Evolutionary conservation across 2,329 filamentous ascomycete species (phyloP).

Genomic region (Aspergillus floridensis): DNA sequence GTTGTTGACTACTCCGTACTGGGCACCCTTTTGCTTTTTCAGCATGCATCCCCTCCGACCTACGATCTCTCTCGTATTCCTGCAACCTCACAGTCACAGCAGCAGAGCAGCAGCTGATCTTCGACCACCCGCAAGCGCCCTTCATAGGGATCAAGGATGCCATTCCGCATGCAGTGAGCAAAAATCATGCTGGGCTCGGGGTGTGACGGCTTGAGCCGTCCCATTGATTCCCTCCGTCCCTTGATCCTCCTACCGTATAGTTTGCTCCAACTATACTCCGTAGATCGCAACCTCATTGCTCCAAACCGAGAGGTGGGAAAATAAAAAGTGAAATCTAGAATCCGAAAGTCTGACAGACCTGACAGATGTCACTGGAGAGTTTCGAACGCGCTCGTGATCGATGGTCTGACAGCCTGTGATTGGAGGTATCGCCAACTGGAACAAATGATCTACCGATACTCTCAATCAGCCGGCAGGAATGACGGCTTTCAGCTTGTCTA

Average conservation of each 20-base stretch:
- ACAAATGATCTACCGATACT: neutral
- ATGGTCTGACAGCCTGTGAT: neutral
- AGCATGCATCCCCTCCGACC: neutral
- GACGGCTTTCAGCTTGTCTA: slow-evolving; percentile 8
- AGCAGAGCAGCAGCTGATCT: neutral
- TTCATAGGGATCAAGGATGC: neutral
- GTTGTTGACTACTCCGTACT: neutral
- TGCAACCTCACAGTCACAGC: neutral
- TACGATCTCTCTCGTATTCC: slow-evolving; percentile 6
- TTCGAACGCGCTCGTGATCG: neutral
- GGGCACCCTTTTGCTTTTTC: neutral
- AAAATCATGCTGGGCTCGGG: neutral
- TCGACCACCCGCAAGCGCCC: neutral
- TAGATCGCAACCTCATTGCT: slow-evolving; percentile 1
- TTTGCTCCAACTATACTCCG: neutral
- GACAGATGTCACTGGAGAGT: slow-evolving; percentile 3
- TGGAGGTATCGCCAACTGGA: neutral
- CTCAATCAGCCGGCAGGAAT: slow-evolving; percentile 4
- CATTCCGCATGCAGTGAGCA: slow-evolving; percentile 2
- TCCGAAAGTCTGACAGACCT: neutral
- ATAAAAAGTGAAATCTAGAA: slow-evolving; percentile 1
- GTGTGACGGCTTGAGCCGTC: neutral
- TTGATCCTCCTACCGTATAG: neutral
- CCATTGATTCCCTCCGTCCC: neutral
- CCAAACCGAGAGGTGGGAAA: neutral